Evolutionary conservation across 352 stramenopile genomes (phyloP), one percentile per base, ranked within the genome.

Genomic region (Thraustotheca clavata): DNA sequence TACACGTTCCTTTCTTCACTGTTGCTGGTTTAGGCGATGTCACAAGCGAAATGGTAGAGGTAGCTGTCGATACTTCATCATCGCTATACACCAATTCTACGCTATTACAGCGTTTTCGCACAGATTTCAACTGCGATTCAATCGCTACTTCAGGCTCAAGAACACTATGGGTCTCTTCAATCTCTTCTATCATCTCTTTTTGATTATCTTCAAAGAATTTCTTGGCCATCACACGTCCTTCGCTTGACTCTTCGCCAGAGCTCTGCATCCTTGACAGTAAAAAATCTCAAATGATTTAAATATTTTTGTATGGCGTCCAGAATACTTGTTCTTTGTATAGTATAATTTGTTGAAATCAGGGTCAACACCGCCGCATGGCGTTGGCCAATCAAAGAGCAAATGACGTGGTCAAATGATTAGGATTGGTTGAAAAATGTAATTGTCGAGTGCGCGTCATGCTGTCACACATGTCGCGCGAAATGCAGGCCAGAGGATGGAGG

Each of bases 41-140:
- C 24, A 52, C n/a, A 31, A 39, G 22, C 26, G 38, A n/a, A 5
- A 27, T 16, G 8, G 38, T 36, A 16, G 26, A 26, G 8, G 57
- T 38, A 4, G 26, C 27, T 1, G 57, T 40, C 38, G 12, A 65
- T 29, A 31, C 43, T 52, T 52, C 43, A 31, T 52, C 43, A 26
- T 65, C 57, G 57, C 57, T 54, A 32, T 65, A 65, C n/a, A 65
- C 41, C 2, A 65, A 27, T 32, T 65, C 57, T 24, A 65, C 27
- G 39, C 57, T 65, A 12, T 65, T 43, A 24, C 57, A 27, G 12
- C 57, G 57, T 35, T 65, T 43, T 18, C 57, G 57, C 20, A 7
- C 27, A 12, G 18, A 9, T 20, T 22, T n/a, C 12, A 49, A 14
- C 11, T 40, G 20, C 20, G 32, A 27, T 46, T 54, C 3, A 20